These are phyloP conservation scores for Penicillium palitans DNA, from an alignment of 2,329 filamentous ascomycete genomes.

Conservation along the genomic window DNA sequence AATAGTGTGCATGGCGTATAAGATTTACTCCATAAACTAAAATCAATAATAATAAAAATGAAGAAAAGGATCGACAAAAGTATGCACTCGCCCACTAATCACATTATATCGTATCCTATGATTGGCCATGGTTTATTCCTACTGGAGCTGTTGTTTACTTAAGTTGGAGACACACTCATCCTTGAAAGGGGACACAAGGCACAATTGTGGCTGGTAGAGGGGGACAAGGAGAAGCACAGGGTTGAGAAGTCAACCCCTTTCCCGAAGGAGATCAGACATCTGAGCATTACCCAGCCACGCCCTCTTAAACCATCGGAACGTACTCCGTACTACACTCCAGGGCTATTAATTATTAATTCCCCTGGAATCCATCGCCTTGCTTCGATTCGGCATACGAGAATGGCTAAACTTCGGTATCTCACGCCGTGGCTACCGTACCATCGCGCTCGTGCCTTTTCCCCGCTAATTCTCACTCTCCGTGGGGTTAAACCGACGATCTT, in stretches of 20 bases:
- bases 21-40: neutral
- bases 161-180: neutral
- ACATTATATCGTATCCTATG: neutral
- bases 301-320: neutral
- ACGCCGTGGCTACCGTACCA: neutral
- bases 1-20: neutral
- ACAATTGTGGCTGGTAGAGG: slow-evolving; percentile 7
- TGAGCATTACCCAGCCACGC: neutral
- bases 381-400: neutral
- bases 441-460: neutral
- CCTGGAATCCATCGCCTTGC: neutral
- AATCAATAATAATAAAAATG: neutral
- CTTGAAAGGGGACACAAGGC: slow-evolving; percentile 2
- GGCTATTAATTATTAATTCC: too few relatives aligned
- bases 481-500: neutral
- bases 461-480: neutral
- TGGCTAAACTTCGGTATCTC: neutral
- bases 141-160: neutral
- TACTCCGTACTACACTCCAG: too few relatives aligned
- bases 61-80: slow-evolving; percentile 8
- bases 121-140: neutral
- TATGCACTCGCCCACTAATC: slow-evolving; percentile 4
- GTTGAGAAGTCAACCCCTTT: neutral
- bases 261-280: neutral
- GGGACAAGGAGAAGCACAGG: neutral